A percentile compares a stretch with the other conserved stretches of the same genome.
Conservation (phyloP, 768 basidiomycete genomes). For the Suillus sp. region DNA sequence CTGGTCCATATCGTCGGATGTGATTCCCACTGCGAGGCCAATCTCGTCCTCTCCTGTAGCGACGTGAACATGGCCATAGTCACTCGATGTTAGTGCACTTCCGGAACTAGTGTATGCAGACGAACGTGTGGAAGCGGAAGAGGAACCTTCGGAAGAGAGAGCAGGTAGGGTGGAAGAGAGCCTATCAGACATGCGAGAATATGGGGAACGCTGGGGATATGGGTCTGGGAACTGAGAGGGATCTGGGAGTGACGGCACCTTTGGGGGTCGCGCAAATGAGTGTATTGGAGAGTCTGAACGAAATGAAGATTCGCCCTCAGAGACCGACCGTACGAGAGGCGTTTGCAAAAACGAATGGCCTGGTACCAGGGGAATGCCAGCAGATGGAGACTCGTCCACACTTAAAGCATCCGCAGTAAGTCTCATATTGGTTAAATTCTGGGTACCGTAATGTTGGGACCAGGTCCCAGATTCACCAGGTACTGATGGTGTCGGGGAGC, state of each 20-base stretch:
- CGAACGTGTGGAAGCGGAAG: constrained; percentile 71
- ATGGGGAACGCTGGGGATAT: constrained; percentile 61
- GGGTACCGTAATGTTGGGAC: constrained; percentile 25
- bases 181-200: constrained; percentile 38
- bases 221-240: constrained; percentile 73
- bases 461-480: constrained; percentile 27
- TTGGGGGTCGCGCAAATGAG: constrained; percentile 46
- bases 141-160: constrained; percentile 71
- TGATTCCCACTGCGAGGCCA: constrained; percentile 56
- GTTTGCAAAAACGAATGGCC: constrained; percentile 34
- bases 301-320: constrained; percentile 43
- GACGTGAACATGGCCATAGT: constrained; percentile 68
- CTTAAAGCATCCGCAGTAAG: constrained; percentile 16
- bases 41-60: constrained; percentile 59
- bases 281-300: constrained; percentile 37
- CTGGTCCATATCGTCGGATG: constrained; percentile 65
- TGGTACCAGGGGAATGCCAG: constrained; percentile 21
- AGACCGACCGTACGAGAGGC: constrained; percentile 40
- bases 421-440: constrained; percentile 24
- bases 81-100: constrained; percentile 58
- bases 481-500: constrained; percentile 41
- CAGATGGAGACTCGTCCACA: constrained; percentile 20
- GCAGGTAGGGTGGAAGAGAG: constrained; percentile 49
- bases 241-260: constrained; percentile 54
- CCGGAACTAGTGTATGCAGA: constrained; percentile 78